These are phyloP conservation scores for Magnaporthales sp. DNA, from an alignment of 2,329 filamentous ascomycete species.

Conservation along the genomic window DNA sequence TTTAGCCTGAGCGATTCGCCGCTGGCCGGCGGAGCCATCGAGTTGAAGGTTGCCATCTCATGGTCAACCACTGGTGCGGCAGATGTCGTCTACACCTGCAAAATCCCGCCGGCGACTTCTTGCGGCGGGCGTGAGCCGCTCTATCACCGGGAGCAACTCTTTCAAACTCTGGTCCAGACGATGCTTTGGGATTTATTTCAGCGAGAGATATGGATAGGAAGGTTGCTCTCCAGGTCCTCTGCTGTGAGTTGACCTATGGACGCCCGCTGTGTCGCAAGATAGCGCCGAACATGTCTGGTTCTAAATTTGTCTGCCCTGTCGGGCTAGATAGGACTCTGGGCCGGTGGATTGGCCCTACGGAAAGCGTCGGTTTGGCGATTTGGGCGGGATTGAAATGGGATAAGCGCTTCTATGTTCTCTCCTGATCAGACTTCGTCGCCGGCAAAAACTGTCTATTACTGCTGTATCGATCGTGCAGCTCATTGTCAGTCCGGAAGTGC, in stretches of 20 bases:
- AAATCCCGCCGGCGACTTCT: background rate
- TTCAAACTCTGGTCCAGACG: background rate
- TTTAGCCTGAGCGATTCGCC: slow-evolving; percentile 39
- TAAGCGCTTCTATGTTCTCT: background rate
- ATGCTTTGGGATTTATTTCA: background rate
- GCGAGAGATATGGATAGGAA: background rate
- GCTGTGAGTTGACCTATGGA: background rate
- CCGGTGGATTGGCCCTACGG: background rate
- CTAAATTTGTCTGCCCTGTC: background rate
- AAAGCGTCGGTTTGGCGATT: background rate
- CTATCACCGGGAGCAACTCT: background rate
- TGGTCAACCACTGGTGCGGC: slow-evolving; percentile 18
- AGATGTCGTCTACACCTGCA: background rate
- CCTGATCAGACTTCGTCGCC: background rate
- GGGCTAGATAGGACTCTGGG: background rate
- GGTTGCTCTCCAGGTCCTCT: background rate
- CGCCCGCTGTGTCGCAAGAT: background rate
- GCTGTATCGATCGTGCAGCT: background rate
- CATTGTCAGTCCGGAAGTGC: background rate
- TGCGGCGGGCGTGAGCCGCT: background rate
- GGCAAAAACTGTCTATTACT: background rate
- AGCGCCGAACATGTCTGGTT: background rate
- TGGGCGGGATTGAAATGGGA: background rate
- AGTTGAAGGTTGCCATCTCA: slow-evolving; percentile 52
- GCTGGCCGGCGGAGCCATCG: slow-evolving; percentile 38